Evolutionary conservation across 805 yeast species (phyloP), one percentile per base, ranked within the genome.

Genomic region (Nakazawaea peltata): DNA sequence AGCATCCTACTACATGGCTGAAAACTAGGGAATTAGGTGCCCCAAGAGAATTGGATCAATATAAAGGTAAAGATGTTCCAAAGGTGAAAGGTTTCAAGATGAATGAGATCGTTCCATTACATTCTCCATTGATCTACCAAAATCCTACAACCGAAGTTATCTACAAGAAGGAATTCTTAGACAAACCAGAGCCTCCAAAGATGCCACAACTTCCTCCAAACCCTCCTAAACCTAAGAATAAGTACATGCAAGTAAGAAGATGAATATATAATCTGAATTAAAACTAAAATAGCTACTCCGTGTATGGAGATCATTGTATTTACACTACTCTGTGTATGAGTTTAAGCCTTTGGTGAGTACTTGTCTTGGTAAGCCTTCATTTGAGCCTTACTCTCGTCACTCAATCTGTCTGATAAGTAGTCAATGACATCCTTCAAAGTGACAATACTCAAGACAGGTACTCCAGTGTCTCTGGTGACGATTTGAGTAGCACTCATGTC

Each of bases 91-190:
- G 95, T 10, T 81, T 83, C 67, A 74, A 69, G 48, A 81, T 88
- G 84, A 85, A 83, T 56, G 73, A 78, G 2, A 77, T 90, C 30
- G 85, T 88, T 11, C 98, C 98, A n/a, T 67, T 86, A 21, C 86
- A 81, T 49, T 80, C 94, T 36, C 76, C 81, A 14, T 76, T 81
- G 30, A 69, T 88, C 29, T 70, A 84, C 67, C 88, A 83, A 21
- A 86, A 83, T 48, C 96, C 96, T 34, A 77, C 78, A 68, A 77
- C 87, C 2, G 85, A 77, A 42, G 57, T 69, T 38, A 71, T 81
- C 24, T 82, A 82, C 48, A 78, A 74, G 24, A 63, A 59, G 35
- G 63, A 59, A 28, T 33, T 19, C 23, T 22, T 37, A 32, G 41
- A 37, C 9, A 32, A 30, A 15, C 39, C 39, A 19, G 32, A 37